Conservation (phyloP, 768 basidiomycete species). For the Collybia sordida region DNA sequence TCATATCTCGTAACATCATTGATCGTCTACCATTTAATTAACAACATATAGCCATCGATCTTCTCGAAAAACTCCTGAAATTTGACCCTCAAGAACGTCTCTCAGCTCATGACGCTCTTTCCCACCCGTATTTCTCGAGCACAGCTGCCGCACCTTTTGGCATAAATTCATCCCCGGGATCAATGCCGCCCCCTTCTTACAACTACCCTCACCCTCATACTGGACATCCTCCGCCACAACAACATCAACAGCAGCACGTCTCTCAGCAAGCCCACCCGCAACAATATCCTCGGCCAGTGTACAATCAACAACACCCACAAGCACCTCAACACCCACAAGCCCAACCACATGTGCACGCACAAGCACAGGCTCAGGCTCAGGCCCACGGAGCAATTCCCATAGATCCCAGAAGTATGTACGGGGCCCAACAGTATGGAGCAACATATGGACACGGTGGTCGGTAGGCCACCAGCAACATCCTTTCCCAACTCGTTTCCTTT, state of each 20-base stretch:
- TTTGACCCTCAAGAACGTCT: constrained; percentile 94
- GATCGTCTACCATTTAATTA: not conserved
- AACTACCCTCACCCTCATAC: constrained; percentile 67
- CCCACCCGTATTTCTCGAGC: constrained; percentile 87
- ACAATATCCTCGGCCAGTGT: constrained; percentile 23
- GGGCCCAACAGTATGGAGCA: constrained; percentile 23
- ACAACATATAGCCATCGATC: constrained; percentile 69
- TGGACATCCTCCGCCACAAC: constrained; percentile 37
- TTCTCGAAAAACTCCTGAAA: constrained; percentile 91
- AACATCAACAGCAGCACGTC: constrained; percentile 26
- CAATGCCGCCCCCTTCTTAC: constrained; percentile 69
- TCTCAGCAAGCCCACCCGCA: constrained; percentile 31
- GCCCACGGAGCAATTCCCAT: constrained; percentile 6
- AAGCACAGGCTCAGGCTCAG: constrained; percentile 18
- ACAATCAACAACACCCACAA: constrained; percentile 32
- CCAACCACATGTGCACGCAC: constrained; percentile 32
- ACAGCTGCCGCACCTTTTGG: constrained; percentile 42
- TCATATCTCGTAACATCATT: not conserved
- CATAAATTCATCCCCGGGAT: constrained; percentile 44
- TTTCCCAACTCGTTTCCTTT: not conserved
- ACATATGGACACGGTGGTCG: constrained; percentile 23
- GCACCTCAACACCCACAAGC: constrained; percentile 38
- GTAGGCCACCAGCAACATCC: constrained; percentile 1
- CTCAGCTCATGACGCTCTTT: constrained; percentile 87
- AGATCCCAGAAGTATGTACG: constrained; percentile 8